phyloP scores from a whole-genome alignment of 345 rosid genomes.

The Rhodamnia argentea region DNA sequence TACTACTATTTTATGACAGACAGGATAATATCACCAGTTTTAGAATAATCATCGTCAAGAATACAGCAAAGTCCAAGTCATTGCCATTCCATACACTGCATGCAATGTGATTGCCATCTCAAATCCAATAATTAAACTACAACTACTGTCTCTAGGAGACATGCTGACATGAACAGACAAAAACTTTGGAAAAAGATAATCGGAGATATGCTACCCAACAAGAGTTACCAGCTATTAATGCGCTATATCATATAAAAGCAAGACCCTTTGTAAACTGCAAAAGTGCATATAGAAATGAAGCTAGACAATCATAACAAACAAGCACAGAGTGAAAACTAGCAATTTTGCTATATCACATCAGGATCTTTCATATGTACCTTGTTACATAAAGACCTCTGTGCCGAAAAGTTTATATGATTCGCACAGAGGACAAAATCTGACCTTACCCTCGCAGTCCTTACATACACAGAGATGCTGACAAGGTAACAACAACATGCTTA shows the following conservation, averaged over 20 bases:
- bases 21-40: not conserved
- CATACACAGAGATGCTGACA: constrained; percentile 95
- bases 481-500: constrained; percentile 77
- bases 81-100: not conserved
- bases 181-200: not conserved
- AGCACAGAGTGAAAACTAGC: not conserved
- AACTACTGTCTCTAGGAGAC: not conserved
- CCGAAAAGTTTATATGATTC: constrained; percentile 62
- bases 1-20: not conserved
- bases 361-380: not conserved
- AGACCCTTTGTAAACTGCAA: not conserved
- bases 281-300: not conserved
- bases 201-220: not conserved
- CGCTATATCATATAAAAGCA: not conserved
- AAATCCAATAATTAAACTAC: not conserved
- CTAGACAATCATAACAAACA: not conserved
- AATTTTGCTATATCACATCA: not conserved
- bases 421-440: constrained; percentile 80
- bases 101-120: not conserved
- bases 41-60: not conserved
- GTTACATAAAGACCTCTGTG: constrained; percentile 64
- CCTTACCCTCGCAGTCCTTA: constrained; percentile 80
- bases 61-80: not conserved
- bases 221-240: not conserved
- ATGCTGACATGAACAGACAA: not conserved